Base-by-base conservation (phyloP, 768 basidiomycete genomes). In the Hericium coralloides region DNA sequence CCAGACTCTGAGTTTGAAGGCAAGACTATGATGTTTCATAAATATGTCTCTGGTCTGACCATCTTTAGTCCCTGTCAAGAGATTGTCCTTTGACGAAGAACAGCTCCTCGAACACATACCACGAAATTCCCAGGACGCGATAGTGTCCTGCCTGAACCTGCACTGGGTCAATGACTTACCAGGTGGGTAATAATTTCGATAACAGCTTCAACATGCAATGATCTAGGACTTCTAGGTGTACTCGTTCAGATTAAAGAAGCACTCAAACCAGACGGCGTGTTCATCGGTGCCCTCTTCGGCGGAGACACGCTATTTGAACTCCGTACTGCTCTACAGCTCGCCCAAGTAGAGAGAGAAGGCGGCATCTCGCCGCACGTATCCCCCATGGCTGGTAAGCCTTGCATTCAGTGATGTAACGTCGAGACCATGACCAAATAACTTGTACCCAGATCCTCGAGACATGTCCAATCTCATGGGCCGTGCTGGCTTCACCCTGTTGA, bases 141-240 rank as follows among this genome's bases (percentile, higher is more conserved):
- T 98, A 49, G 84, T 97, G 23, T 95, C 92, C 12, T 95, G 92
- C 67, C 78, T 97, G 3, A 87, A 85, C 63, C 76, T 98, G 45
- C 97, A 99, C 60, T 99, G 97, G 97, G 83, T 97, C 12, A 98
- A 98, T 64, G 97, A 99, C 72, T 79, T 99, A 6, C 95, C 94
- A 59, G 93, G 95, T 91, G 36, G 25, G 77, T 49, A 31, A 31
- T 31, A 9, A 31, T 1, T 9, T 31, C 31, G 31, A 9, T 31
- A 9, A 49, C 17, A 56, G 37, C 45, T 9, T 38, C n/a, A 52
- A 4, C n/a, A 31, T 5, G 10, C 31, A 31, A 8, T 31, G 10
- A 31, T 2, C 10, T 9, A 31, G 31, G 31, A 9, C 31, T 20
- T 20, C 14, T 52, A 95, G 94, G 92, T 7, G 76, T 85, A 0